phyloP scores from a whole-genome alignment of 805 yeast genomes.

The Wickerhamomyces bovis region DNA sequence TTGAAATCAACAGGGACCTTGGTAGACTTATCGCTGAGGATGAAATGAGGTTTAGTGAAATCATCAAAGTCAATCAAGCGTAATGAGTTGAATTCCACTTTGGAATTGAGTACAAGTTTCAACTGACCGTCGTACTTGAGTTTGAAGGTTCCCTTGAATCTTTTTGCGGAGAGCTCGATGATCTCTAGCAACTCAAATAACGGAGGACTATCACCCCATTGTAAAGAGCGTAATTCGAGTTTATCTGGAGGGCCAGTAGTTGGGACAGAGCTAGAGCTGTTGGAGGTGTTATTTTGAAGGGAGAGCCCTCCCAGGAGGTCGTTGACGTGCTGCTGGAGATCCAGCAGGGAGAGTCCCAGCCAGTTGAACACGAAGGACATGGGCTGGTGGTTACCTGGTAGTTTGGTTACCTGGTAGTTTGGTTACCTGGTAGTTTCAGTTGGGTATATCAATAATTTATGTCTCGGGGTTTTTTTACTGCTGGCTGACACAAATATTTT shows the following conservation, averaged over 20 bases:
- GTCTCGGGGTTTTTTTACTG: background rate
- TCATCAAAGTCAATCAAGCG: conserved; percentile 20
- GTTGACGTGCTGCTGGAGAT: conserved; percentile 19
- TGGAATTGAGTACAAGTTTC: conserved; percentile 14
- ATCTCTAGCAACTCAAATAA: conserved; percentile 18
- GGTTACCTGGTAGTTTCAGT: background rate
- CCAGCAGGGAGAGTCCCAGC: conserved; percentile 15
- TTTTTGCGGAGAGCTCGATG: conserved; percentile 13
- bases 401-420: background rate
- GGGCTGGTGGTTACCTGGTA: background rate
- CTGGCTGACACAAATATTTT: background rate
- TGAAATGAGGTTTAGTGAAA: conserved; percentile 23
- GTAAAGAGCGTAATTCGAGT: conserved; percentile 12
- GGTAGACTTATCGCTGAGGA: conserved; percentile 19
- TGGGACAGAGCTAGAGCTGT: background rate
- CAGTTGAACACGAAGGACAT: conserved; percentile 24
- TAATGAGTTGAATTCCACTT: conserved; percentile 21
- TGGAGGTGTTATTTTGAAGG: background rate
- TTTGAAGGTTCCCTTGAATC: conserved; percentile 21
- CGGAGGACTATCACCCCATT: conserved; percentile 16
- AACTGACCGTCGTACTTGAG: conserved; percentile 20
- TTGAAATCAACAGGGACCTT: conserved; percentile 22
- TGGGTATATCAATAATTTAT: background rate
- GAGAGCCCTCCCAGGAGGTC: conserved; percentile 12
- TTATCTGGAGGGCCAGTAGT: conserved; percentile 14